phyloP scores from a whole-genome alignment of 305 asterid species.

The Nicotiana rustica region DNA sequence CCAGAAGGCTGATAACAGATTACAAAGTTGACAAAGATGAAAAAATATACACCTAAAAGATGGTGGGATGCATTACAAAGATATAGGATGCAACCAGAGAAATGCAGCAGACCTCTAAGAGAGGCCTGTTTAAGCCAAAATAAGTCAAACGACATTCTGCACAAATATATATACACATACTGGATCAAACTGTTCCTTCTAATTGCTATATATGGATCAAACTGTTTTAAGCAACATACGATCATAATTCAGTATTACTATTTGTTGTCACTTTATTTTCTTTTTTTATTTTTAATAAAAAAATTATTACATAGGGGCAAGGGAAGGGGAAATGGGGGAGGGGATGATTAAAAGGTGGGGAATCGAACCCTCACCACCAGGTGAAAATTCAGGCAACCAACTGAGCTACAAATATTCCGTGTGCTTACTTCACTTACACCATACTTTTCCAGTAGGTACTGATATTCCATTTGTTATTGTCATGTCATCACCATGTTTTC shows the following conservation, averaged over 20 bases:
- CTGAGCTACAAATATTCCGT: too few species aligned
- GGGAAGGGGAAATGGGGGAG: too few species aligned
- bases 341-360: too few species aligned
- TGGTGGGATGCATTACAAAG: background rate
- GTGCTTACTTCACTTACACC: constrained; percentile 12
- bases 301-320: too few species aligned
- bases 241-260: constrained; percentile 2
- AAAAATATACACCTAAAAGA: background rate
- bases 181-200: background rate
- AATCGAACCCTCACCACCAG: too few species aligned
- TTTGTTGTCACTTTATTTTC: too few species aligned
- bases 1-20: constrained; percentile 30
- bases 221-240: background rate
- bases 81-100: constrained; percentile 5
- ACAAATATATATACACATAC: background rate
- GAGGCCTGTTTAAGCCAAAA: constrained; percentile 22
- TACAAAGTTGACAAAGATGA: constrained; percentile 11
- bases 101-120: constrained; percentile 30
- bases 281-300: too few species aligned
- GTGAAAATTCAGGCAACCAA: too few species aligned
- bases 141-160: background rate
- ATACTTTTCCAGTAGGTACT: constrained; percentile 16
- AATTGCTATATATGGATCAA: background rate
- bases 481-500: constrained; percentile 12
- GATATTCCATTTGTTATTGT: constrained; percentile 7